Percentiles rank a stretch among this genome's conserved stretches.
phyloP scores from a whole-genome alignment of 805 yeast species.

The Cyberlindnera saturnus region DNA sequence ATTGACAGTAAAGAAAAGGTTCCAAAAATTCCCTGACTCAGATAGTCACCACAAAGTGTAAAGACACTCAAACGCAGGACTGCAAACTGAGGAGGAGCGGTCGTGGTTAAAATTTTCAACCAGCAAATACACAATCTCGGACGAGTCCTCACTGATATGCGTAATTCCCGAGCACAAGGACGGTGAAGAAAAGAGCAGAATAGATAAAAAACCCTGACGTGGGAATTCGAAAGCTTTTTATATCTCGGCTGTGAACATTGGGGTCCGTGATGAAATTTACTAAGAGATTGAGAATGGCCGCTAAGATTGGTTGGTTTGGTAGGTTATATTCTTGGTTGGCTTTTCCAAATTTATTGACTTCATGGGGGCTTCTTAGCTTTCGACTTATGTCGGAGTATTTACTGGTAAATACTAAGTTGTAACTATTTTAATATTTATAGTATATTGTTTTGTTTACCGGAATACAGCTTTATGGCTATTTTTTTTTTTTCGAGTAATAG shows the following conservation, averaged over 20 bases:
- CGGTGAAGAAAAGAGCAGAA: constrained; percentile 32
- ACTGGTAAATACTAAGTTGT: too few relatives aligned
- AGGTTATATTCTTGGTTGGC: too few relatives aligned
- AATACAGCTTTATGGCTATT: too few relatives aligned
- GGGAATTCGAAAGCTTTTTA: background rate
- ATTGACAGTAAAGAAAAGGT: constrained; percentile 2
- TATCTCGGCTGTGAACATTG: background rate
- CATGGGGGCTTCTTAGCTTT: too few relatives aligned
- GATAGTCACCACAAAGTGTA: constrained; percentile 46
- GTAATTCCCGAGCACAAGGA: constrained; percentile 99
- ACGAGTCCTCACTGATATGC: constrained; percentile 99
- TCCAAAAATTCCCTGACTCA: constrained; percentile 23
- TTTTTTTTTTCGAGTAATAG: too few relatives aligned
- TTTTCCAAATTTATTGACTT: too few relatives aligned
- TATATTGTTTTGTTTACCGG: too few relatives aligned
- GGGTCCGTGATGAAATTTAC: background rate
- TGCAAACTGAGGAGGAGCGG: constrained; percentile 47
- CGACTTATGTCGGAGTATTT: too few relatives aligned
- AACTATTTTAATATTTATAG: too few relatives aligned
- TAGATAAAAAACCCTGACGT: background rate
- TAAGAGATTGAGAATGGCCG: too few relatives aligned
- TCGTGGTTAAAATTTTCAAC: constrained; percentile 99
- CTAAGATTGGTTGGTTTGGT: too few relatives aligned
- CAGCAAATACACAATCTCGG: constrained; percentile 99
- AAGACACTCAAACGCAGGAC: constrained; percentile 22